phyloP scores from a whole-genome alignment of 257 asterid genomes.

The Echium plantagineum region DNA sequence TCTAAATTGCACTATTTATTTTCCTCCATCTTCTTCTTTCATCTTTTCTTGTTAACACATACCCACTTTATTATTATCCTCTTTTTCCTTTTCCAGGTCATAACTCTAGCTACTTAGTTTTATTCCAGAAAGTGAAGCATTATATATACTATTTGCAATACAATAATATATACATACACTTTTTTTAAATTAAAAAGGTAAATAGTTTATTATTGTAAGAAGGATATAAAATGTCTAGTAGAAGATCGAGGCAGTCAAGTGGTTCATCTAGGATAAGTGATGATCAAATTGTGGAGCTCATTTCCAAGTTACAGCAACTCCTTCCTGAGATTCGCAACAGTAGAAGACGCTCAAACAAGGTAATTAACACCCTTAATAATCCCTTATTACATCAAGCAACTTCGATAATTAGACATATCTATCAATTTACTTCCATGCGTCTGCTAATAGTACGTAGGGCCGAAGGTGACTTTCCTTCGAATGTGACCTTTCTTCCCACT shows the following conservation, averaged over 20 bases:
- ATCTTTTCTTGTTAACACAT: conserved; percentile 5
- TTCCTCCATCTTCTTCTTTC: neutral
- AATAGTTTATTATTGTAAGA: neutral
- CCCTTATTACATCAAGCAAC: neutral
- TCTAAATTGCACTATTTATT: neutral
- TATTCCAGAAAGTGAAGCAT: neutral
- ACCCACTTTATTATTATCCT: neutral
- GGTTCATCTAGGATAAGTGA: conserved; percentile 43
- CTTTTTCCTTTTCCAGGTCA: neutral
- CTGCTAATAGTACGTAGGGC: too few relatives aligned
- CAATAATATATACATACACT: too few relatives aligned
- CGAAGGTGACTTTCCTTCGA: too few relatives aligned
- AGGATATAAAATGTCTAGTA: conserved; percentile 36
- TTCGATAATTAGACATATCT: neutral
- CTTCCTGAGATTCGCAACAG: conserved; percentile 55
- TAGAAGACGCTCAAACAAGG: conserved; percentile 57
- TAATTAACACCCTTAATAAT: conserved; percentile 4
- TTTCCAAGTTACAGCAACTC: conserved; percentile 60
- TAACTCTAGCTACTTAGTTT: neutral
- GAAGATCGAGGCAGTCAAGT: conserved; percentile 49
- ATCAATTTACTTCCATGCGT: too few relatives aligned
- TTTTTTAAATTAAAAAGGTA: too few relatives aligned
- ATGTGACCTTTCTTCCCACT: too few relatives aligned
- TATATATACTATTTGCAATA: neutral
- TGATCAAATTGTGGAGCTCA: conserved; percentile 57